Evolutionary conservation across 2,329 filamentous ascomycete genomes (phyloP).

Genomic region (Botrytis fragariae): DNA sequence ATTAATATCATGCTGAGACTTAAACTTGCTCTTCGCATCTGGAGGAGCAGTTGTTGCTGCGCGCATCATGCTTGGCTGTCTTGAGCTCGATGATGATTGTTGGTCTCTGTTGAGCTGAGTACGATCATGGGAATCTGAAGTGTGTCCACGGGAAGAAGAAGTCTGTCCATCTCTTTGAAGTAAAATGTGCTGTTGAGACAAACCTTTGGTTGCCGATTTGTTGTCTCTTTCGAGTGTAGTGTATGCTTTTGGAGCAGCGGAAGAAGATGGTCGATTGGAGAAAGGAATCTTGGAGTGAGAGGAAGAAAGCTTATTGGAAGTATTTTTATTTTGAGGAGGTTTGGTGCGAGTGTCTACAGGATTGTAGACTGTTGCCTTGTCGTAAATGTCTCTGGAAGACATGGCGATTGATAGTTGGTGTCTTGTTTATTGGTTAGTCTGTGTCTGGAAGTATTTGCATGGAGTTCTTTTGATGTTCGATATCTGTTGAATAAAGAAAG

Average conservation of each 20-base stretch:
- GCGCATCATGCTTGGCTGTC: neutral
- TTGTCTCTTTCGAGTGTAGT: constrained; percentile 3
- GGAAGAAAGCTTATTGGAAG: neutral
- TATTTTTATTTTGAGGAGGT: neutral
- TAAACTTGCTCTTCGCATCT: constrained; percentile 2
- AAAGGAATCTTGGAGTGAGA: neutral
- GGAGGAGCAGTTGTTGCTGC: constrained; percentile 14
- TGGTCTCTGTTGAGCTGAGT: constrained; percentile 8
- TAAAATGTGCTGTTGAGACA: neutral
- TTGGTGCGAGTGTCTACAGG: neutral
- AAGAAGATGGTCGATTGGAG: neutral
- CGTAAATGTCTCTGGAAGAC: constrained; percentile 15
- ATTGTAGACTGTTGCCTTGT: neutral
- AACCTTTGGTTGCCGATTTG: neutral
- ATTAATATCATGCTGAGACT: constrained; percentile 15
- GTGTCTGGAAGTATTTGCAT: neutral
- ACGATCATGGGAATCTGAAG: too few relatives aligned
- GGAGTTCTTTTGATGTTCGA: neutral
- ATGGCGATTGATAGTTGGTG: neutral
- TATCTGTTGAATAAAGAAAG: neutral
- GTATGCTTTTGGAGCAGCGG: neutral
- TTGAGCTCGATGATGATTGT: neutral
- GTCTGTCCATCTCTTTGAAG: constrained; percentile 9
- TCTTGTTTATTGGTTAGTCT: neutral
- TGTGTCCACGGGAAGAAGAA: neutral